Evolutionary conservation across 164 flowering plant genomes (phyloP), one percentile per base, ranked within the genome.

Genomic region (Litsea cubeba): DNA sequence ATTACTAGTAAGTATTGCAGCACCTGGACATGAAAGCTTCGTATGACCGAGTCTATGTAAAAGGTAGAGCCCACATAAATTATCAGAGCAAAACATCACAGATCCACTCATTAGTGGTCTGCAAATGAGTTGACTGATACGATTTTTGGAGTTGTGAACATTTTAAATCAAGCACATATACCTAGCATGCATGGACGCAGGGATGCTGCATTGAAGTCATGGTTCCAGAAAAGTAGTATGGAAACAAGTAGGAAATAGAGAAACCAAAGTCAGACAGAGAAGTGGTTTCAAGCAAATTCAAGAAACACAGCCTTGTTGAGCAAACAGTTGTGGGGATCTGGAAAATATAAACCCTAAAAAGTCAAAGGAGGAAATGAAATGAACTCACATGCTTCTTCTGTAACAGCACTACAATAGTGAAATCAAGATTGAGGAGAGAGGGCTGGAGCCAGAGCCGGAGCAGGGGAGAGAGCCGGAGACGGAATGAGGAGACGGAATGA

Each of bases 1-100:
- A 92, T 91, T 68, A 95, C 8, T 63, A 20, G 60, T 54, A 63
- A 7, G 26, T 3, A 23, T 20, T n/a, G 24, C 23, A 62, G 65
- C 22, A 62, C 11, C 23, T 63, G 65, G 23, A 63, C 65, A n/a
- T 22, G 65, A 10, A 24, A 23, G 23, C 0, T 11, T 63, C 14
- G 5, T 30, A 30, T 30, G 35, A 4, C 35, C 35, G 35, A 30
- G 35, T 63, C 26, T 63, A 12, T 22, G 11, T 8, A 63, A 23
- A 63, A 54, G 66, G 30, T 63, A 25, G 66, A 25, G 32, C 66
- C 3, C 28, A 60, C n/a, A 5, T 60, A n/a, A n/a, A n/a, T n/a
- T n/a, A n/a, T n/a, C n/a, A 1, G 32, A 63, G 22, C 15, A 22
- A 63, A 25, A 25, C 25, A 3, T 22, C 11, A 12, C 66, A 63